These are phyloP conservation scores for Epichloe baconii DNA, from an alignment of 2,329 filamentous ascomycete species.

Conservation along the genomic window DNA sequence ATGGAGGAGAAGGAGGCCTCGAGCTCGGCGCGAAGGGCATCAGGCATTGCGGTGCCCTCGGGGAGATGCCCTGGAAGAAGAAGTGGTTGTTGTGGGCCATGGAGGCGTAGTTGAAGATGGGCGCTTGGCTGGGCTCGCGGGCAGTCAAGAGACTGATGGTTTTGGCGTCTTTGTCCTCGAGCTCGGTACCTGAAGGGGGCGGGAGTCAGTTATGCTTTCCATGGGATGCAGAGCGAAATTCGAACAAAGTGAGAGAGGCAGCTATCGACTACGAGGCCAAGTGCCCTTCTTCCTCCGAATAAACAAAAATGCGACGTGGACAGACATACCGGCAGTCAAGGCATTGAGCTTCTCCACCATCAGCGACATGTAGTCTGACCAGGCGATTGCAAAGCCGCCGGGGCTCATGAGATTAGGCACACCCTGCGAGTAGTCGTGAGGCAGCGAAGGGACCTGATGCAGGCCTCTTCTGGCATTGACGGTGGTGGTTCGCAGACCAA, in stretches of 20 bases:
- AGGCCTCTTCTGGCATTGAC: constrained; percentile 26
- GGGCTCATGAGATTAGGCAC: constrained; percentile 60
- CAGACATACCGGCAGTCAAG: constrained; percentile 51
- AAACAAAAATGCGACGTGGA: neutral
- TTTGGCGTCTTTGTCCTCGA: constrained; percentile 48
- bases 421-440: constrained; percentile 33
- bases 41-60: constrained; percentile 38
- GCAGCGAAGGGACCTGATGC: constrained; percentile 34
- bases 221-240: too few species aligned
- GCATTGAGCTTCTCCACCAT: constrained; percentile 66
- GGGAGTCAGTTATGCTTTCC: too few species aligned
- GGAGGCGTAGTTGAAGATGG: constrained; percentile 89
- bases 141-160: constrained; percentile 62
- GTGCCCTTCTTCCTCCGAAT: neutral
- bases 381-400: constrained; percentile 61
- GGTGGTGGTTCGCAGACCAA: constrained; percentile 21
- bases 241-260: too few species aligned
- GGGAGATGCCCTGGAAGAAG: constrained; percentile 53
- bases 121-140: constrained; percentile 63
- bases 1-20: constrained; percentile 65
- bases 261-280: too few species aligned
- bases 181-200: constrained; percentile 42
- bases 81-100: constrained; percentile 88
- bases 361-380: constrained; percentile 67
- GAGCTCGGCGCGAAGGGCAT: constrained; percentile 44